Conservation (phyloP, 768 basidiomycete species). For the Termitomyces sp. region DNA sequence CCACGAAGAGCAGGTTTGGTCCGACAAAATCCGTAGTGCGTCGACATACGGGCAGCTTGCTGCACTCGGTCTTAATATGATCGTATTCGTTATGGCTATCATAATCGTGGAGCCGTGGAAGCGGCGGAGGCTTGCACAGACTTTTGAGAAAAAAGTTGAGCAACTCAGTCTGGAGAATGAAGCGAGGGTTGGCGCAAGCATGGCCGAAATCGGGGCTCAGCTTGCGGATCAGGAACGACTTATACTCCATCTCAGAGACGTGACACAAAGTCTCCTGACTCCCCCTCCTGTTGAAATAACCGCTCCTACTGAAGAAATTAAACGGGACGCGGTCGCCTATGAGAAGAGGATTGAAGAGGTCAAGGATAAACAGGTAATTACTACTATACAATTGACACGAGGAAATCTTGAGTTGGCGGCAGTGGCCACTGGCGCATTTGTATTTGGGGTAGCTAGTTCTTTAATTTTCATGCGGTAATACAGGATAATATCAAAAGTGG, state of each 20-base stretch:
- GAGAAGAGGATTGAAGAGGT: constrained; percentile 5
- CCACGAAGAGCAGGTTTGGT: constrained; percentile 99
- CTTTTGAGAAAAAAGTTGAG: constrained; percentile 82
- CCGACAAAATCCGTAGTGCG: constrained; percentile 94
- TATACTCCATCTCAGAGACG: constrained; percentile 11
- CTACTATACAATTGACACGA: constrained; percentile 5
- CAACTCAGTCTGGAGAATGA: constrained; percentile 56
- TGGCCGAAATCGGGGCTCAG: constrained; percentile 40
- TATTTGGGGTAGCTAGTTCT: constrained; percentile 27
- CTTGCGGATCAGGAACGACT: constrained; percentile 38
- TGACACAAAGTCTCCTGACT: constrained; percentile 4
- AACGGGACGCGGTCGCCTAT: neutral
- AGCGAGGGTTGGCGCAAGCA: constrained; percentile 40
- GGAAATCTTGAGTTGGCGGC: constrained; percentile 17
- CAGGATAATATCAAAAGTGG: neutral
- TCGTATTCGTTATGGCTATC: constrained; percentile 89
- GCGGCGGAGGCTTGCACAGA: constrained; percentile 75
- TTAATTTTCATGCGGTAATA: constrained; percentile 23
- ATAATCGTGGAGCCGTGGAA: constrained; percentile 96
- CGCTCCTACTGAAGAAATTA: neutral
- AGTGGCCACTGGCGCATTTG: constrained; percentile 30
- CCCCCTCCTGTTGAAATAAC: neutral
- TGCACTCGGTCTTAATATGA: constrained; percentile 80
- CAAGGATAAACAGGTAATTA: constrained; percentile 2
- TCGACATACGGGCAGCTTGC: constrained; percentile 91